Conservation (phyloP, 2,329 filamentous ascomycete genomes). For the Colletotrichum tropicale region DNA sequence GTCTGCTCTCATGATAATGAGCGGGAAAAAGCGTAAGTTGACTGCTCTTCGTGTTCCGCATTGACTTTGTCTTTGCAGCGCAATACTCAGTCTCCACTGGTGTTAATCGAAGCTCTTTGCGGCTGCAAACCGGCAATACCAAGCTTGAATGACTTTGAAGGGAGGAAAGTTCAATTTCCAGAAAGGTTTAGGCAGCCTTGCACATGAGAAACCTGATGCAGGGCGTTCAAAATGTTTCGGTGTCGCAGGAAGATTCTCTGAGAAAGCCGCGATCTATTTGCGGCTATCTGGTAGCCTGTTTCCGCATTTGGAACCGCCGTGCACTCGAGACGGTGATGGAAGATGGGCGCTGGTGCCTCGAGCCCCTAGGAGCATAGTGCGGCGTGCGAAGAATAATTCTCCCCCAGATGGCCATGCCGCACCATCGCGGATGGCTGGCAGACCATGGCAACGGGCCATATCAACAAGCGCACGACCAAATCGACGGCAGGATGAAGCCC, state of each 20-base stretch:
- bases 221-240: background rate
- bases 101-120: background rate
- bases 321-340: background rate
- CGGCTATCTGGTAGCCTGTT: background rate
- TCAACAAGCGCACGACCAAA: background rate
- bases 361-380: background rate
- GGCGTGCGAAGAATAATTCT: background rate
- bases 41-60: background rate
- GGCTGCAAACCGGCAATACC: background rate
- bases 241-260: background rate
- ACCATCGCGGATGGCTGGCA: slow-evolving; percentile 5
- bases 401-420: background rate
- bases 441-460: background rate
- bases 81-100: background rate
- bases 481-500: background rate
- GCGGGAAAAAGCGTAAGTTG: background rate
- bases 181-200: background rate
- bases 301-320: background rate
- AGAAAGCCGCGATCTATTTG: background rate
- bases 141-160: background rate
- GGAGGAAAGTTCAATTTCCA: background rate
- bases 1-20: background rate
- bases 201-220: background rate
- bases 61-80: background rate
- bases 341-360: background rate